Evolutionary conservation across 768 basidiomycete species (phyloP).

Genomic region (Pleurotus ostreatus): DNA sequence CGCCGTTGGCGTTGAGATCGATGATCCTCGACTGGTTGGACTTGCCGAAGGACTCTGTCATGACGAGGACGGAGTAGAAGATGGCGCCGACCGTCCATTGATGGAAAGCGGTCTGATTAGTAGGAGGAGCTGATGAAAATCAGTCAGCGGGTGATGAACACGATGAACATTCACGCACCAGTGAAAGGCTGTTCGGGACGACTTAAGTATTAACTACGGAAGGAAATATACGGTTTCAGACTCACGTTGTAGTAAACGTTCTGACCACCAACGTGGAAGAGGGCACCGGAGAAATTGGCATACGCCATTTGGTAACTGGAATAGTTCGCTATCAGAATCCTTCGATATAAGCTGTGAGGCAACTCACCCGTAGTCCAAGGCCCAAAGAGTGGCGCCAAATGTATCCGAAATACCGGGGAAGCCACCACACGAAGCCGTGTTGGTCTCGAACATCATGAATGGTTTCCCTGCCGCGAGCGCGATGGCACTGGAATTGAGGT

Average conservation of each 20-base stretch:
- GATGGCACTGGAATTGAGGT: conserved; percentile 43
- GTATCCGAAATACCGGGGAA: conserved; percentile 60
- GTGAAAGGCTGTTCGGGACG: conserved; percentile 50
- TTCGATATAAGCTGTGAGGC: background rate
- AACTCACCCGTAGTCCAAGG: conserved; percentile 42
- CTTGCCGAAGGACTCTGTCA: conserved; percentile 66
- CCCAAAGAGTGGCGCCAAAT: conserved; percentile 65
- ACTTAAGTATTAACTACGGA: conserved; percentile 35
- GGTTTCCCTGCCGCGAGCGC: conserved; percentile 40
- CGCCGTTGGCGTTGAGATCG: conserved; percentile 53
- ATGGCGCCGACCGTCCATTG: conserved; percentile 76
- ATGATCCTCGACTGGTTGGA: conserved; percentile 59
- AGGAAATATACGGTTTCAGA: conserved; percentile 6
- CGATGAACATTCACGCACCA: conserved; percentile 32
- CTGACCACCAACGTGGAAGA: conserved; percentile 61
- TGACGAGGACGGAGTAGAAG: conserved; percentile 69
- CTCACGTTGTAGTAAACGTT: conserved; percentile 61
- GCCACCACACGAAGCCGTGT: conserved; percentile 67
- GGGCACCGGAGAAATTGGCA: conserved; percentile 44
- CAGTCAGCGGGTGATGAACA: background rate
- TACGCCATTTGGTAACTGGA: conserved; percentile 49
- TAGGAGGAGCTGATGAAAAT: conserved; percentile 41
- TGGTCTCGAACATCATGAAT: conserved; percentile 68
- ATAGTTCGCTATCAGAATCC: background rate
- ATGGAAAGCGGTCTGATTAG: conserved; percentile 52